Base-by-base conservation (phyloP, 768 basidiomycete genomes). In the Agaricus bisporus region DNA sequence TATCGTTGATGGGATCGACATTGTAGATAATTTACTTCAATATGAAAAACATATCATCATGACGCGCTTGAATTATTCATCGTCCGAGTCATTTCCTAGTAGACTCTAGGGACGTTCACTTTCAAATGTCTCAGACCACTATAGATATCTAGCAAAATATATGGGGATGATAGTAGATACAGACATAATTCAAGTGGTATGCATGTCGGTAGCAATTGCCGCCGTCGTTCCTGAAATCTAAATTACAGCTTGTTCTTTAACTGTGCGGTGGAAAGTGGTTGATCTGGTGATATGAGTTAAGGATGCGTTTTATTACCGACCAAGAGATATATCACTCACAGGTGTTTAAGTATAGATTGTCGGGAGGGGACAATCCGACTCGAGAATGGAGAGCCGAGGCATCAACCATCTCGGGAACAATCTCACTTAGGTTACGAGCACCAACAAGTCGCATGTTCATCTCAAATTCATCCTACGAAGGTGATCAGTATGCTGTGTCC, bases 361-460 rank as follows among this genome's bases (percentile, higher is more conserved):
- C 52, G 5, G 28, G 26, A 18, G 52, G 52, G 32, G 52, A 28
- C 17, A 54, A 20, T n/a, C 52, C 52, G 17, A 54, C 52, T 8
- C 52, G 52, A n/a, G 52, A 29, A 18, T 47, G 36, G 17, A 54
- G 38, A 32, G 52, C 45, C 1, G 81, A 79, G 9, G 84, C 82
- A 57, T 98, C 92, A 10, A 98, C 91, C 95, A 98, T 95, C 42
- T 83, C 81, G 0, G 88, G 90, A 1, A 83, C 81, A 52, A 98
- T 72, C 37, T 98, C 92, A 46, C 77, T 78, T 38, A 98, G 65
- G 0, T 79, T 87, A 4, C 76, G 82, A 0, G 94, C 94, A 4
- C 95, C 95, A 22, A 99, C 70, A 1, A 98, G 75, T 12, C 95
- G 86, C 82, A 98, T 79, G 69, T 95, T 94, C 95, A 98, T 98